Percentiles rank a stretch among this genome's conserved stretches.
These are phyloP conservation scores for Cryptosporidium ryanae DNA, from an alignment of 169 alveolate species.

Conservation along the genomic window DNA sequence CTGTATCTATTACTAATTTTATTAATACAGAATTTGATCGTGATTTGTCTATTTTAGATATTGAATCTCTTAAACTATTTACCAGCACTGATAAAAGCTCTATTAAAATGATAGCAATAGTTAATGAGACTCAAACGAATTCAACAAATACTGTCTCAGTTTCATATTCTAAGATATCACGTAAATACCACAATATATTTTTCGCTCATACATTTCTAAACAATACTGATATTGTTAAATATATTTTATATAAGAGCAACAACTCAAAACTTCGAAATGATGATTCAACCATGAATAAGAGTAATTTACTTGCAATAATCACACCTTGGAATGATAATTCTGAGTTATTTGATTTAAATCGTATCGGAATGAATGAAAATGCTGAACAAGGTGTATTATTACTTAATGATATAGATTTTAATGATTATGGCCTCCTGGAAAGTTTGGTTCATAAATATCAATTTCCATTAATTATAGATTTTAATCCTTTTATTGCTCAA, in stretches of 20 bases:
- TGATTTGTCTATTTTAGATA: constrained; percentile 24
- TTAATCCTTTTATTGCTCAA: constrained; percentile 61
- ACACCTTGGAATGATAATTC: constrained; percentile 70
- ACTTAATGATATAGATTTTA: constrained; percentile 28
- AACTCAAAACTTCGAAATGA: not conserved
- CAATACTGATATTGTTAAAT: constrained; percentile 36
- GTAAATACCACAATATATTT: constrained; percentile 41
- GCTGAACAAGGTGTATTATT: not conserved
- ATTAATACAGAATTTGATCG: constrained; percentile 42
- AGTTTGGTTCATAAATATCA: constrained; percentile 36
- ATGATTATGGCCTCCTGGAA: constrained; percentile 16
- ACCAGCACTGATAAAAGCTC: constrained; percentile 12
- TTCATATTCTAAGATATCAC: constrained; percentile 39
- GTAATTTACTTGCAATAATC: constrained; percentile 16
- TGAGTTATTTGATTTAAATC: not conserved
- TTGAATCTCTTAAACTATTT: constrained; percentile 5
- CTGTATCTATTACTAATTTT: constrained; percentile 56
- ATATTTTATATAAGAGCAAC: not conserved
- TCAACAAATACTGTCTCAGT: constrained; percentile 6
- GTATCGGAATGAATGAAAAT: not conserved
- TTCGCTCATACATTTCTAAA: constrained; percentile 41
- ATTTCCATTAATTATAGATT: constrained; percentile 46
- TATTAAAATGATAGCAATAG: constrained; percentile 37
- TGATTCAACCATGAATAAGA: not conserved
- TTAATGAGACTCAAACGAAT: not conserved